Conservation (phyloP, 306 rosid genomes). For the Citrullus amarus region DNA sequence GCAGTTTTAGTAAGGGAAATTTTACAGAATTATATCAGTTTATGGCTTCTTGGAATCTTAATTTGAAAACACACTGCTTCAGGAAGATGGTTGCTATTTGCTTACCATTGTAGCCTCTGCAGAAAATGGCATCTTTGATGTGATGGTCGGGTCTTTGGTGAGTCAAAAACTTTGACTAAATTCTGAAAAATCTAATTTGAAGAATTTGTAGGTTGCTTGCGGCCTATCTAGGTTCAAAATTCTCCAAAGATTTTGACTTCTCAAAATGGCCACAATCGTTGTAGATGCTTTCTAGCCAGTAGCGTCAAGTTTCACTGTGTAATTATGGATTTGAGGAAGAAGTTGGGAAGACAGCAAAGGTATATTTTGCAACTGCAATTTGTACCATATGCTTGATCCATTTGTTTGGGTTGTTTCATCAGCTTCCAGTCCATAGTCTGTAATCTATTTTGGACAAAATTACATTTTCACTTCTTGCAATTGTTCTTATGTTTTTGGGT, state of each 20-base stretch:
- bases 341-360: background rate
- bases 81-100: background rate
- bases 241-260: background rate
- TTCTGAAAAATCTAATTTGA: background rate
- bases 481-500: too few relatives aligned
- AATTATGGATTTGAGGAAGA: background rate
- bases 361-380: background rate
- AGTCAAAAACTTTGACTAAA: background rate
- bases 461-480: too few relatives aligned
- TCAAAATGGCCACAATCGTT: background rate
- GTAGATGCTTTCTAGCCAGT: too few relatives aligned
- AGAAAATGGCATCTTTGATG: background rate
- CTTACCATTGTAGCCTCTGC: background rate
- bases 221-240: background rate
- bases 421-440: too few relatives aligned
- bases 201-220: background rate
- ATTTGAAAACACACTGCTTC: background rate
- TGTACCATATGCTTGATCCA: background rate
- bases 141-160: background rate
- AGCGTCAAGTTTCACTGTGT: too few relatives aligned
- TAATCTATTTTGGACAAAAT: too few relatives aligned
- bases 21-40: background rate
- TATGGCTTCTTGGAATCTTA: background rate
- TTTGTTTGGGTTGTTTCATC: background rate
- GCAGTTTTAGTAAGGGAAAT: too few relatives aligned